Evolutionary conservation across 352 stramenopile species (phyloP).

Genomic region (Blastocystis sp.): DNA sequence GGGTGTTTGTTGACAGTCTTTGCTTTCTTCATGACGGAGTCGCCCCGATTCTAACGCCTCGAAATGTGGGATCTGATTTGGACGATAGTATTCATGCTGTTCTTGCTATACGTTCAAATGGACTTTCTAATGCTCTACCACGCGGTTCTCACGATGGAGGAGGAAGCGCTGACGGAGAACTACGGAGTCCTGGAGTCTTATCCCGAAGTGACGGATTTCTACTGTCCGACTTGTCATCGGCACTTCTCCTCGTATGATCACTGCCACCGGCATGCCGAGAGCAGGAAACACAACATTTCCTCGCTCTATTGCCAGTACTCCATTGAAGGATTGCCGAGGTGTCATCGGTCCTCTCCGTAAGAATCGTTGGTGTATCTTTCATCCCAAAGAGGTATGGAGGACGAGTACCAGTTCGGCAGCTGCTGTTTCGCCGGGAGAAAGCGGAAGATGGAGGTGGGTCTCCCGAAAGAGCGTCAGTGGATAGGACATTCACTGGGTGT

Average conservation of each 20-base stretch:
- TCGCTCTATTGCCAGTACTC: constrained; percentile 50
- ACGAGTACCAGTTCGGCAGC: constrained; percentile 54
- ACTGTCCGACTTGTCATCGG: constrained; percentile 37
- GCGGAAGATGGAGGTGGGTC: constrained; percentile 45
- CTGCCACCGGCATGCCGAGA: constrained; percentile 46
- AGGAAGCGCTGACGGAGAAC: constrained; percentile 30
- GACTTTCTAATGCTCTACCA: constrained; percentile 25
- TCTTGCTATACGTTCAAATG: constrained; percentile 38
- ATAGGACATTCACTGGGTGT: constrained; percentile 64
- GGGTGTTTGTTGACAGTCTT: constrained; percentile 7
- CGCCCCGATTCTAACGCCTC: background rate
- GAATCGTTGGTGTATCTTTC: background rate
- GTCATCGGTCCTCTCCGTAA: constrained; percentile 31
- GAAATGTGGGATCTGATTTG: constrained; percentile 38
- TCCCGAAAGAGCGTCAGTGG: background rate
- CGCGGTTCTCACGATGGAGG: background rate
- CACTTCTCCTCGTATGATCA: constrained; percentile 47
- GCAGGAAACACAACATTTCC: constrained; percentile 30
- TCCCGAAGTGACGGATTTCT: constrained; percentile 54
- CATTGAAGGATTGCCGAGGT: constrained; percentile 6
- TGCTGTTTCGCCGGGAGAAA: constrained; percentile 54
- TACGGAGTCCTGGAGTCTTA: constrained; percentile 21
- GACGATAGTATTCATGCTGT: background rate
- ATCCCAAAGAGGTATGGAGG: constrained; percentile 1
- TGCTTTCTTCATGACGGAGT: background rate